Evolutionary conservation across 441 rosid genomes (phyloP).

Genomic region (Adansonia rubrostipa): DNA sequence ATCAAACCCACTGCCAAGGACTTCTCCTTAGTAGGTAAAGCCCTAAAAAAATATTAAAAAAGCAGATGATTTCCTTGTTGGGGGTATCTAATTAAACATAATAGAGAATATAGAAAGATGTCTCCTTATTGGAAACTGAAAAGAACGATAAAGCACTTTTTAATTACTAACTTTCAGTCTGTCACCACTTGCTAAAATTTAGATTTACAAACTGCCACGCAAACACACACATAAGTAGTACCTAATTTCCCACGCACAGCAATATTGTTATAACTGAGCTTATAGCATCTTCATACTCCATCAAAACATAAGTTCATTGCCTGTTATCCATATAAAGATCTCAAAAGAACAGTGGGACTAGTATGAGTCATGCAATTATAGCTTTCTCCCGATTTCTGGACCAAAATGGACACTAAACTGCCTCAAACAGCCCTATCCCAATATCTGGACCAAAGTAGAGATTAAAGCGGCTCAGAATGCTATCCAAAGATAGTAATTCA

Average conservation of each 20-base stretch:
- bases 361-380: neutral
- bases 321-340: neutral
- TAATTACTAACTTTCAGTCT: neutral
- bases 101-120: neutral
- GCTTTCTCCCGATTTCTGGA: neutral
- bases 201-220: constrained; percentile 3
- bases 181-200: neutral
- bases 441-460: neutral
- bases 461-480: constrained; percentile 9
- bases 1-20: constrained; percentile 7
- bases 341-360: neutral
- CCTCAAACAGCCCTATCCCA: neutral
- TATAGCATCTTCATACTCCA: constrained; percentile 17
- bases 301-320: constrained; percentile 14
- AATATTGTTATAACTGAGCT: neutral
- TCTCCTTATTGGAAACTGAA: constrained; percentile 6
- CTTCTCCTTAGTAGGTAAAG: neutral
- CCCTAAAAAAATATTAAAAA: neutral
- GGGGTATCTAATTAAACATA: neutral
- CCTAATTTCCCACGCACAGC: neutral
- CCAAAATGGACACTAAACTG: neutral
- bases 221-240: neutral
- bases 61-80: constrained; percentile 9
- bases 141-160: constrained; percentile 14
- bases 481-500: neutral